These are phyloP conservation scores for Lecanicillium sp. DNA, from an alignment of 2,329 filamentous ascomycete genomes.

Conservation along the genomic window DNA sequence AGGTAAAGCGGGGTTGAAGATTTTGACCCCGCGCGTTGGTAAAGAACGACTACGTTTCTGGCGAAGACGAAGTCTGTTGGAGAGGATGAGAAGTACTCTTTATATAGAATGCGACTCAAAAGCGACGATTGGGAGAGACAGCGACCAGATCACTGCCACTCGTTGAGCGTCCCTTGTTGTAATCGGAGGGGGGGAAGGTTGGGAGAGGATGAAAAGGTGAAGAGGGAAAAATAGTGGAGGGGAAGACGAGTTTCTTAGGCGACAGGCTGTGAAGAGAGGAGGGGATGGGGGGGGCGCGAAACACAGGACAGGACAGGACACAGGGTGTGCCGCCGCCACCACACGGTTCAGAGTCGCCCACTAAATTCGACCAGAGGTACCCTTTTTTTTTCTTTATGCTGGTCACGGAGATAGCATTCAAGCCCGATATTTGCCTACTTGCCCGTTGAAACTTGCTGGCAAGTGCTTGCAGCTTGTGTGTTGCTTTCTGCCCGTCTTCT, in stretches of 20 bases:
- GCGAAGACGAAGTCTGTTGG: constrained; percentile 10
- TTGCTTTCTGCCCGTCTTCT: background rate
- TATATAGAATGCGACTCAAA: constrained; percentile 23
- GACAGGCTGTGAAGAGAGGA: constrained; percentile 16
- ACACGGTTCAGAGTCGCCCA: background rate
- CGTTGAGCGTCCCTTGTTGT: constrained; percentile 33
- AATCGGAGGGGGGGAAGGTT: constrained; percentile 16
- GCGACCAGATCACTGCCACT: constrained; percentile 34
- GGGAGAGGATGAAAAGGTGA: constrained; percentile 16
- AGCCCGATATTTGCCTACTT: background rate
- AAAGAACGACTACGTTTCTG: constrained; percentile 9
- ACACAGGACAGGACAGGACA: no score
- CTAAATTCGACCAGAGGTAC: background rate
- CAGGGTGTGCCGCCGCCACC: constrained; percentile 4
- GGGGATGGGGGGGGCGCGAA: background rate
- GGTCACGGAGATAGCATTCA: constrained; percentile 9
- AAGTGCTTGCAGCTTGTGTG: no score
- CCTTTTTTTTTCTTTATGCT: no score
- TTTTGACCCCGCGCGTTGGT: constrained; percentile 22
- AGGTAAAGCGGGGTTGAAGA: constrained; percentile 41
- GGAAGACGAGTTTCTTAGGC: constrained; percentile 15
- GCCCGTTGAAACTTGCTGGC: no score
- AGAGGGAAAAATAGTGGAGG: constrained; percentile 24
- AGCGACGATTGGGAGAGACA: constrained; percentile 32
- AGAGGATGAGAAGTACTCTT: constrained; percentile 12